Base-by-base conservation (phyloP, 2,329 filamentous ascomycete species). In the Aureobasidium sp. region DNA sequence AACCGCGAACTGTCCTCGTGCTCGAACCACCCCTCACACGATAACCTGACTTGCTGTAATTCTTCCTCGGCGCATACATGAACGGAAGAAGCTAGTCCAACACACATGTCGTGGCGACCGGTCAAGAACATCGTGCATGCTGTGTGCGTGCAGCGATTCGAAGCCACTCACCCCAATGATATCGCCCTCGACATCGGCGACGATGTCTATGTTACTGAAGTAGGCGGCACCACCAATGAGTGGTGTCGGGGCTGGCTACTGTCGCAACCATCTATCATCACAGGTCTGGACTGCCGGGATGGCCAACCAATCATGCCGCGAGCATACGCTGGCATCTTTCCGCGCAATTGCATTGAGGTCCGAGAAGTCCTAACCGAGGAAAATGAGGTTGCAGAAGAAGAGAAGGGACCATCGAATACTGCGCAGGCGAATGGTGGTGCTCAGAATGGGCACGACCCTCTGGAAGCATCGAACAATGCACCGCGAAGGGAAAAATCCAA, bases 241-340 rank as follows among this genome's bases (percentile, higher is more conserved):
- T 99, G 94, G 95, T 89, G 93, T 76, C 88, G 94, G 61, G 94
- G 94, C 63, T 99, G 99, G 76, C 83, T 99, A 64, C 89, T 99
- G 68, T 91, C 94, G 66, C 93, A 94, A 58, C 94, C 94, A 22
- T 96, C 91, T 68, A 79, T 99, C 72, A 84, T 99, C 63, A 90
- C 94, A 20, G 94, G 93, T 52, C 79, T 99, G 73, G 97, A 91
- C 12, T 93, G 89, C 65, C 86, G 89, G 70, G 93, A 91, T 74
- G 93, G 94, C 52, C 91, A 97, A 75, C 95, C 92, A 0, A 85
- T 97, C 36, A 93, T 97, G 77, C 91, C 93, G 64, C 87, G 94
- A 67, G 94, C 99, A 63, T 99, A 97, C 73, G 96, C 92, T n/a
- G 94, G 94, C 69, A 96, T 99, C 70, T 99, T 99, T 72, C 94